phyloP scores from a whole-genome alignment of 1,139 yeast genomes.

The Groenewaldozyma auringiensis region DNA sequence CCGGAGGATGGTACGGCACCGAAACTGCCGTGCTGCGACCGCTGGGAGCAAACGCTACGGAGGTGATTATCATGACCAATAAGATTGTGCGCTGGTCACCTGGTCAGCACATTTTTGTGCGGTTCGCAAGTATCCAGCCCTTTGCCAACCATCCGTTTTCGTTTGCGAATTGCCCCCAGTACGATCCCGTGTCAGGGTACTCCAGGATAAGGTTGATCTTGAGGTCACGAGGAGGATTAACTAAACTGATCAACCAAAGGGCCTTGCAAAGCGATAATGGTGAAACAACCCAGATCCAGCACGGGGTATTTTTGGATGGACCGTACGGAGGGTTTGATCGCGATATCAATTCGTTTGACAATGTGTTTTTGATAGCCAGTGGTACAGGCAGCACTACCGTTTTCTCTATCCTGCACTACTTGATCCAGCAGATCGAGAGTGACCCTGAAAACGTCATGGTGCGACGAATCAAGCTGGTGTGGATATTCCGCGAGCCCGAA shows the following conservation, averaged over 20 bases:
- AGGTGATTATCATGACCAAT: conserved; percentile 37
- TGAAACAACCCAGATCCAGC: conserved; percentile 10
- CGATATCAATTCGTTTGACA: conserved; percentile 44
- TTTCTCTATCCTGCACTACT: conserved; percentile 37
- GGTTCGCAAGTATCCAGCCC: conserved; percentile 41
- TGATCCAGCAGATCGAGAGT: neutral
- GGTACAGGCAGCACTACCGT: conserved; percentile 53
- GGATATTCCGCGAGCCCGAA: conserved; percentile 40
- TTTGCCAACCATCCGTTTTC: conserved; percentile 61
- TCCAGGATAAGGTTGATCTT: conserved; percentile 42
- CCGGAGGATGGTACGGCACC: conserved; percentile 38
- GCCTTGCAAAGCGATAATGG: conserved; percentile 19
- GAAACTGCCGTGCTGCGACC: conserved; percentile 37
- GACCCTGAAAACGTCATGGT: conserved; percentile 14
- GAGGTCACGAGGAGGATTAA: conserved; percentile 47
- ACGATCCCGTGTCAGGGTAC: conserved; percentile 12
- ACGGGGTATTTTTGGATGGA: conserved; percentile 45
- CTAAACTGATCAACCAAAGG: conserved; percentile 30
- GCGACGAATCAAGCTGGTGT: conserved; percentile 37
- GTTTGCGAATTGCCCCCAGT: conserved; percentile 37
- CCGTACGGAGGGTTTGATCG: conserved; percentile 57
- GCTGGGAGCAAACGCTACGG: conserved; percentile 33
- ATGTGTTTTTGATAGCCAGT: conserved; percentile 33
- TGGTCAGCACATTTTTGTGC: conserved; percentile 53
- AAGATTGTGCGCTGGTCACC: conserved; percentile 43